phyloP scores from a whole-genome alignment of 177 flowering plant species.

The Vitis hybrid region DNA sequence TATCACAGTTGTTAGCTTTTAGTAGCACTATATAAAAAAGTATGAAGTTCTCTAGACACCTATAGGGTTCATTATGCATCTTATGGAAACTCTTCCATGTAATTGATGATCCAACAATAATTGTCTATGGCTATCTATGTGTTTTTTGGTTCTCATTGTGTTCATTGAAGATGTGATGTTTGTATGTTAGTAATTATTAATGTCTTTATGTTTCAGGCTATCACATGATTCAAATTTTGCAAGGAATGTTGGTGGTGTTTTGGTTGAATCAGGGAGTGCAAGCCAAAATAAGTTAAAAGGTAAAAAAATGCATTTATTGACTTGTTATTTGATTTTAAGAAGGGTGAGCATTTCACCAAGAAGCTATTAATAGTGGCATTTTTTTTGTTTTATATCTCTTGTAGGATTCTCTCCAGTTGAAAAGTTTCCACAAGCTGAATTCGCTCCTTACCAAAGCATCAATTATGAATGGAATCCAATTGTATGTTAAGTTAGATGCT shows the following conservation, averaged over 20 bases:
- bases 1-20: background rate
- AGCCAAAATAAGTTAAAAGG: slow-evolving; percentile 40
- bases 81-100: too few relatives aligned
- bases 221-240: slow-evolving; percentile 54
- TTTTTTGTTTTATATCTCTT: slow-evolving; percentile 14
- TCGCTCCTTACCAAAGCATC: slow-evolving; percentile 63
- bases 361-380: slow-evolving; percentile 1
- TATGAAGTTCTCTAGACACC: too few relatives aligned
- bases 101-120: too few relatives aligned
- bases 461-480: slow-evolving; percentile 81
- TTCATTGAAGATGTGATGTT: too few relatives aligned
- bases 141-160: too few relatives aligned
- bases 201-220: slow-evolving; percentile 45
- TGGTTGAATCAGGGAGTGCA: slow-evolving; percentile 57
- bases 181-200: background rate
- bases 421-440: slow-evolving; percentile 82
- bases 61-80: too few relatives aligned
- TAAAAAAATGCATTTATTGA: slow-evolving; percentile 16
- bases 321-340: background rate
- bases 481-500: slow-evolving; percentile 50
- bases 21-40: too few relatives aligned
- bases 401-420: slow-evolving; percentile 85
- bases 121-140: too few relatives aligned
- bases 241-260: slow-evolving; percentile 69
- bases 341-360: background rate